Percentiles rank a stretch among this genome's conserved stretches.
Conservation (phyloP, 805 yeast species). For the Schwanniomyces occidentalis region DNA sequence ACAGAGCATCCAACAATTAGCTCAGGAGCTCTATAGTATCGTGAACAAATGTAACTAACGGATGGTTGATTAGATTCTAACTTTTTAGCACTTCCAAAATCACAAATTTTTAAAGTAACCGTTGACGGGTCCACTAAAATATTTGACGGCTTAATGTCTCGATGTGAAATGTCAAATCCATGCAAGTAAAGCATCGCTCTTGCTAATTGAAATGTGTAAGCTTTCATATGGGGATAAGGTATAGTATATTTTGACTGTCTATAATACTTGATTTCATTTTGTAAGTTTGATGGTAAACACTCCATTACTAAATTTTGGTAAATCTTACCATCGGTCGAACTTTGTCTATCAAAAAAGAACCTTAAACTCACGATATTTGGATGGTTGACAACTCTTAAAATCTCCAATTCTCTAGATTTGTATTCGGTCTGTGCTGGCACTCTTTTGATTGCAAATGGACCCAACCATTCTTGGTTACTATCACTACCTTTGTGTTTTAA, state of each 20-base stretch:
- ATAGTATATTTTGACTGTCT: constrained; percentile 59
- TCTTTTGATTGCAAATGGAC: constrained; percentile 82
- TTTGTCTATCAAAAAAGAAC: constrained; percentile 68
- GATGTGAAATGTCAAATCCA: constrained; percentile 76
- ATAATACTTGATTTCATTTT: constrained; percentile 70
- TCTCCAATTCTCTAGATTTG: constrained; percentile 78
- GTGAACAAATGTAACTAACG: constrained; percentile 92
- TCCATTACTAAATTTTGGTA: constrained; percentile 87
- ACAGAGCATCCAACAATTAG: constrained; percentile 86
- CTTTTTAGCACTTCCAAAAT: constrained; percentile 82
- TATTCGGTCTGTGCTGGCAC: constrained; percentile 89
- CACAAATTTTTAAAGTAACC: constrained; percentile 73
- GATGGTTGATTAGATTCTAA: constrained; percentile 80
- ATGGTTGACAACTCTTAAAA: constrained; percentile 71
- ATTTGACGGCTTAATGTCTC: constrained; percentile 84
- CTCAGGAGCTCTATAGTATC: constrained; percentile 97
- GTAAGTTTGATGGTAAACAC: constrained; percentile 79
- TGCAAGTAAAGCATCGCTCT: constrained; percentile 83
- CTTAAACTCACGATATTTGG: constrained; percentile 75
- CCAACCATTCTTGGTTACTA: constrained; percentile 50
- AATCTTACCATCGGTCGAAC: constrained; percentile 60
- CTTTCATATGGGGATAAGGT: constrained; percentile 72
- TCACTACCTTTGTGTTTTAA: constrained; percentile 25
- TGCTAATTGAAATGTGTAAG: constrained; percentile 76
- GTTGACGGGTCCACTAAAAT: constrained; percentile 71